These are phyloP conservation scores for Suhomyces bokatorum DNA, from an alignment of 1,139 yeast genomes.

Conservation along the genomic window DNA sequence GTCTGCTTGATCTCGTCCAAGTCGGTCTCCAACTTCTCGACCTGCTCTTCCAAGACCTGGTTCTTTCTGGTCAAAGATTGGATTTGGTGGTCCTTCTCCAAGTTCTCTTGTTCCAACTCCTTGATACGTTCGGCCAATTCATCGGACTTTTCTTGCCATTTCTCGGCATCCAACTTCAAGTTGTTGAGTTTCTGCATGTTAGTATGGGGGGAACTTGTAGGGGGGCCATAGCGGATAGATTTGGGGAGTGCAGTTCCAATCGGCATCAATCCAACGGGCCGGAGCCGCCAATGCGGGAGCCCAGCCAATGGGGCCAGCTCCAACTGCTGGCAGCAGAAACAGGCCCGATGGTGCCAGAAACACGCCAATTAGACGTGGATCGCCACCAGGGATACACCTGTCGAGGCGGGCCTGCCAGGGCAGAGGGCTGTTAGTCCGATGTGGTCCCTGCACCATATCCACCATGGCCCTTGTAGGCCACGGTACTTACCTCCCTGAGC, in stretches of 20 bases:
- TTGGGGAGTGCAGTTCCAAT: too few relatives aligned
- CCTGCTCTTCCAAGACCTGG: conserved; percentile 84
- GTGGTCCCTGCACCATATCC: neutral
- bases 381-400: neutral
- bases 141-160: conserved; percentile 96
- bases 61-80: conserved; percentile 91
- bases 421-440: too few relatives aligned
- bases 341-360: too few relatives aligned
- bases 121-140: conserved; percentile 79
- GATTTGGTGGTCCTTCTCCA: conserved; percentile 93
- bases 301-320: too few relatives aligned
- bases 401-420: too few relatives aligned
- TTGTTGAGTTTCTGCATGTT: conserved; percentile 71
- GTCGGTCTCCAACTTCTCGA: conserved; percentile 82
- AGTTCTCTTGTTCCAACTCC: conserved; percentile 85
- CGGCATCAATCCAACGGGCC: neutral
- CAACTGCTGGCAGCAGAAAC: too few relatives aligned
- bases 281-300: too few relatives aligned
- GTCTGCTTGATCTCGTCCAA: conserved; percentile 80
- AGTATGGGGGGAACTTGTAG: neutral
- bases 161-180: conserved; percentile 92
- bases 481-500: conserved; percentile 52
- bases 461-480: neutral
- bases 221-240: too few relatives aligned
- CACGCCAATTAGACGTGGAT: neutral